Conservation (phyloP, 768 basidiomycete species). For the Lentinula raphanica region DNA sequence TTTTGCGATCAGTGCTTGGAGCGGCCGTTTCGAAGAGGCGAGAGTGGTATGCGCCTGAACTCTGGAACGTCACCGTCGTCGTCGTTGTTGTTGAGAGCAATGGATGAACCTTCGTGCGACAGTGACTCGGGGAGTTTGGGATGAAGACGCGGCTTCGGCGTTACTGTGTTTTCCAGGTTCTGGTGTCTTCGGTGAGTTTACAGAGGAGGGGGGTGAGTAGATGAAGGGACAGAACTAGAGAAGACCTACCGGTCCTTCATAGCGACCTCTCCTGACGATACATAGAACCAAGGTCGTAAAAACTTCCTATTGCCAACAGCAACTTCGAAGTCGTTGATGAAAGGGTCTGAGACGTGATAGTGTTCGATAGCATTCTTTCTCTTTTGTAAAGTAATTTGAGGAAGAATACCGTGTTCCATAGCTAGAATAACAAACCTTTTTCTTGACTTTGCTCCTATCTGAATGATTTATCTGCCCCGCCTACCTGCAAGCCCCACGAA, state of each 20-base stretch:
- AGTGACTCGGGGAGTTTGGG: neutral
- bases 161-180: constrained; percentile 54
- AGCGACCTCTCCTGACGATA: constrained; percentile 83
- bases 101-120: constrained; percentile 42
- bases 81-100: constrained; percentile 41
- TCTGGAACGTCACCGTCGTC: constrained; percentile 25
- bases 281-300: constrained; percentile 91
- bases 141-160: constrained; percentile 1
- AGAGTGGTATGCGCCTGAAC: neutral
- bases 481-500: too few species aligned
- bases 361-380: constrained; percentile 62
- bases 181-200: constrained; percentile 63
- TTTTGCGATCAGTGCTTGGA: neutral
- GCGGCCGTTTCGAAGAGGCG: neutral
- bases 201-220: constrained; percentile 17
- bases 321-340: constrained; percentile 96
- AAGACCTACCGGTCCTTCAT: constrained; percentile 63
- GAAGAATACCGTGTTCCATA: neutral
- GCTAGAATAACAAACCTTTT: constrained; percentile 14
- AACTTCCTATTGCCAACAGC: constrained; percentile 85
- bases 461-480: constrained; percentile 23
- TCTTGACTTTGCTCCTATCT: constrained; percentile 27
- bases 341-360: constrained; percentile 89
- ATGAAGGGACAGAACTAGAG: constrained; percentile 7
- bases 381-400: constrained; percentile 25